Evolutionary conservation across 139 green algal genomes (phyloP), one percentile per base, ranked within the genome.

Genomic region (Ettlia oleoabundans): DNA sequence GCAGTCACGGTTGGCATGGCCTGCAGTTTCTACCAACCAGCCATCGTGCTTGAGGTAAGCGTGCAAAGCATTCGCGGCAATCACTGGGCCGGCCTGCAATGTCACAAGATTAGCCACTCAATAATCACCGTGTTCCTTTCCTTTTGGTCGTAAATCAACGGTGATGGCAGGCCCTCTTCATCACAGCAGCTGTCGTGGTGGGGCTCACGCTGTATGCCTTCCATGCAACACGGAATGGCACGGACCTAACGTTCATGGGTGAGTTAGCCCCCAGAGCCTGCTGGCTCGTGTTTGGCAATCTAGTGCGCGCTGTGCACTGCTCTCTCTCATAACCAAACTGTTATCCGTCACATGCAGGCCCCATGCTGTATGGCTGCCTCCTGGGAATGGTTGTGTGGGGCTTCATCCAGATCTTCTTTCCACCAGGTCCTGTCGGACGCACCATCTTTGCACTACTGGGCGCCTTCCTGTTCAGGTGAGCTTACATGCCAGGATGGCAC

Each of bases 121-220:
- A 24, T n/a, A n/a, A n/a, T n/a, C n/a, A n/a, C n/a, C n/a, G n/a
- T n/a, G n/a, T n/a, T n/a, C n/a, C 47, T 58, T 15, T 58, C 15
- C 10, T 58, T 15, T 58, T 58, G 47, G 47, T 58, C 13, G 10
- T 58, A 15, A 58, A 58, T 10, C 47, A 10, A 58, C 15, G 47
- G 13, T 58, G 47, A 10, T 58, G 10, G 43, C 79, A 87, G 64
- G 82, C 82, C 8, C 35, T 87, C n/a, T 19, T 84, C 40, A 84
- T 87, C 75, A 87, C 82, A 22, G 64, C 82, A n/a, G 76, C 41
- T 8, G 64, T 87, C 30, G 92, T 80, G 18, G 0, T 28, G 0
- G 76, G 69, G 6, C 78, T 95, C 7, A 94, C 91, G 3, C 71
- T 58, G 6, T 96, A 96, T 84, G 90, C 89, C 75, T 96, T 95